phyloP scores from a whole-genome alignment of 257 asterid genomes.

The Plantago major region DNA sequence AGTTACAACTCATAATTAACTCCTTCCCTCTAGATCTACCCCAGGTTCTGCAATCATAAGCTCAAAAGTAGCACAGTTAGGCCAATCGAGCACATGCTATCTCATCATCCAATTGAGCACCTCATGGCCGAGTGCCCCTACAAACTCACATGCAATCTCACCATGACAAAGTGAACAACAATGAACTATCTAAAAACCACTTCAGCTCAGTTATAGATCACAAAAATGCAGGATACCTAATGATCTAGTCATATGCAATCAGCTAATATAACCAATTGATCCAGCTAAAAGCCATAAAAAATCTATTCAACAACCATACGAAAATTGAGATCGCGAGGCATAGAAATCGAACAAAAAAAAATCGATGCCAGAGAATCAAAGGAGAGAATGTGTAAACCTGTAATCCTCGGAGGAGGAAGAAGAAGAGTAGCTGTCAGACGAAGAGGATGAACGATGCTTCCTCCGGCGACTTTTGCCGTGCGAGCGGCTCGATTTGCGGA shows the following conservation, averaged over 20 bases:
- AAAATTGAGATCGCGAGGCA: too few relatives aligned
- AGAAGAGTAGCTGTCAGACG: conserved; percentile 53
- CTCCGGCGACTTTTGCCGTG: conserved; percentile 62
- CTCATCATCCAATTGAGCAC: not conserved
- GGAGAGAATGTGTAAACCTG: conserved; percentile 34
- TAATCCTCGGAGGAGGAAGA: conserved; percentile 58
- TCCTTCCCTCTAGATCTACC: not conserved
- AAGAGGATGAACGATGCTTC: conserved; percentile 51
- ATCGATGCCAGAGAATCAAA: too few relatives aligned
- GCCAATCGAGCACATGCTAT: not conserved
- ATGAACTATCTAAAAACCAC: too few relatives aligned
- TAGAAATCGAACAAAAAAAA: too few relatives aligned
- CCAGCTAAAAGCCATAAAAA: not conserved
- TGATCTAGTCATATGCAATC: too few relatives aligned
- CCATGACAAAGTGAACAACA: too few relatives aligned
- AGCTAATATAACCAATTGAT: too few relatives aligned
- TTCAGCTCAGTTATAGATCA: too few relatives aligned
- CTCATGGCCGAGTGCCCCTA: too few relatives aligned
- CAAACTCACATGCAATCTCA: too few relatives aligned
- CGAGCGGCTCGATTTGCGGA: conserved; percentile 63
- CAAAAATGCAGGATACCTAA: too few relatives aligned
- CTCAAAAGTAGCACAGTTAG: not conserved
- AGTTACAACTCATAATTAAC: conserved; percentile 10
- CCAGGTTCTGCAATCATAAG: not conserved
- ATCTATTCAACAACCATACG: not conserved